Base-by-base conservation (phyloP, 177 flowering plant species). In the Vitis hybrid region DNA sequence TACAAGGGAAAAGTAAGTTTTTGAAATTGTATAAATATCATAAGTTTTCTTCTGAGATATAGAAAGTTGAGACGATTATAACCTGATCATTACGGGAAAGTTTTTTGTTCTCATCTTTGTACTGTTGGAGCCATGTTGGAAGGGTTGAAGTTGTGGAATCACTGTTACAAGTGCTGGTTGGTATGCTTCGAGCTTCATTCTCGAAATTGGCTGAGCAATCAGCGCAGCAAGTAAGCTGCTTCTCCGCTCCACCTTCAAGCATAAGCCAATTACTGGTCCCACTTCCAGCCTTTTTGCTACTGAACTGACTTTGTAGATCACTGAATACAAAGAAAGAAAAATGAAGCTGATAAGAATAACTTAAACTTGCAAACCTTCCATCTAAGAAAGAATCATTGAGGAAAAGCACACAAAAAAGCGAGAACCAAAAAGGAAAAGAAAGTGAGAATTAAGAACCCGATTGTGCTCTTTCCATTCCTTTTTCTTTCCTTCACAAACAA, bases 91-190 rank as follows among this genome's bases (percentile, higher is more conserved):
- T 81, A 46, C 35, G 60, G n/a, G 59, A 48, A 11, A 56, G 58
- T 67, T 35, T 75, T 67, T 70, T 79, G 69, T 70, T 82, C 79
- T 90, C 85, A 58, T 86, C 80, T 76, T 86, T 89, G 82, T 79
- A 90, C 69, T 88, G 85, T 80, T 89, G 93, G 15, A 95, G 97
- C 99, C 99, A 95, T 75, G 90, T 75, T 59, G 99, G 99, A 19
- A 93, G 78, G 79, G 70, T 81, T 74, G 95, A 85, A 75, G 86
- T 81, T 3, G 79, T 58, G 67, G 85, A 75, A 19, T 82, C 83
- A 70, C 77, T 81, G 51, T 73, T 81, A 40, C 66, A 60, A 59
- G 63, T 51, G 60, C 69, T 80, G 52, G 74, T 78, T 73, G 76
- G 76, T 71, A 85, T 49, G 78, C 74, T 79, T 78, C 82, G 78